phyloP scores from a whole-genome alignment of 1,139 yeast genomes.

The Saccharomyces hybrid region DNA sequence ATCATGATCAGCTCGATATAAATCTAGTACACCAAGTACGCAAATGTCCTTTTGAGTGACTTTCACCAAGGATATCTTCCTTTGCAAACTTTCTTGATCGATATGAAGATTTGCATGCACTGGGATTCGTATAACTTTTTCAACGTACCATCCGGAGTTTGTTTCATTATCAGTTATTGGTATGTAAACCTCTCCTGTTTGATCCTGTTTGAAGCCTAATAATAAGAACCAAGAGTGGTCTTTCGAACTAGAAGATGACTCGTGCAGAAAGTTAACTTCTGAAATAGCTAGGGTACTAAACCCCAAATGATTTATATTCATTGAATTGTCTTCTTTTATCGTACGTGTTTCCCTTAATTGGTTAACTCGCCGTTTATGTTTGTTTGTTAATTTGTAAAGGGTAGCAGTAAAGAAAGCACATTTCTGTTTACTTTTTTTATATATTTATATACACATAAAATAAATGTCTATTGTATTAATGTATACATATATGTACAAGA shows the following conservation, averaged over 20 bases:
- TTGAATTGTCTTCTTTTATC: background rate
- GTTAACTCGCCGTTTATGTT: background rate
- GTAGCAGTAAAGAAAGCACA: background rate
- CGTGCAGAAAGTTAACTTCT: background rate
- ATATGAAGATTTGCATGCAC: background rate
- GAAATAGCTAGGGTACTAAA: background rate
- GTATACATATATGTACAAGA: constrained; percentile 5
- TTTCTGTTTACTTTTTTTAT: background rate
- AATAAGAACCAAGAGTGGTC: background rate
- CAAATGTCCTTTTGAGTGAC: background rate
- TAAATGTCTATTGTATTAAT: background rate
- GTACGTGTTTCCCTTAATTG: background rate
- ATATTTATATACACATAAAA: background rate
- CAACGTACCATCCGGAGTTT: background rate
- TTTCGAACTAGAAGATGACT: background rate
- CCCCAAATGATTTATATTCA: background rate
- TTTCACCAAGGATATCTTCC: background rate
- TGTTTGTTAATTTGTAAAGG: background rate
- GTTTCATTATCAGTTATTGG: background rate
- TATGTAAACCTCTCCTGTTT: background rate
- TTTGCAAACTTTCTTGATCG: background rate
- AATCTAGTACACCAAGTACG: background rate
- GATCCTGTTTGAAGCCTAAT: background rate
- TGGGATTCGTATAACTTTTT: background rate
- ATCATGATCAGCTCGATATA: background rate